A percentile compares a stretch with the other conserved stretches of the same genome.
Conservation (phyloP, 2,329 filamentous ascomycete species). For the Talaromyces pinophilus region DNA sequence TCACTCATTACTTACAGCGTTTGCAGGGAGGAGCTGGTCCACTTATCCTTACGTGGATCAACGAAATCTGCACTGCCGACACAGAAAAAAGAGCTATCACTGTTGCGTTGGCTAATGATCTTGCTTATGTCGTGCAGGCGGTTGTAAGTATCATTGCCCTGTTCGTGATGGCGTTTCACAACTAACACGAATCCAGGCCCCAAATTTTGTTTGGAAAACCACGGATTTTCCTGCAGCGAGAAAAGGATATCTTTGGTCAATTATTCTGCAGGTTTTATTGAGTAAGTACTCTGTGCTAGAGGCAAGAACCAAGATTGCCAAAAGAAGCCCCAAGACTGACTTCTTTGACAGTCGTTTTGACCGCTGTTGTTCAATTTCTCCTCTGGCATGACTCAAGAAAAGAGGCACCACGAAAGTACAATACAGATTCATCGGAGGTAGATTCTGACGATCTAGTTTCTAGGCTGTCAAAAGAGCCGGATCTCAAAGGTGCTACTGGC, state of each 20-base stretch:
- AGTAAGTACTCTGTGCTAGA: conserved; percentile 29
- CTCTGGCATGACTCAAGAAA: conserved; percentile 24
- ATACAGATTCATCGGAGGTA: not conserved
- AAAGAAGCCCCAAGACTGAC: not conserved
- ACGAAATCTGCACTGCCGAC: conserved; percentile 37
- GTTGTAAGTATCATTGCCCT: conserved; percentile 27
- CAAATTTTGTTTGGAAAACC: conserved; percentile 49
- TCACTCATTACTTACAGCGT: conserved; percentile 12
- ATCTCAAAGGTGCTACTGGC: not conserved
- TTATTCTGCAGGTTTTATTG: conserved; percentile 38
- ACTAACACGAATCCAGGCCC: conserved; percentile 26
- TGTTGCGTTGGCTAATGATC: conserved; percentile 36
- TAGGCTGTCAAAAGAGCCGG: not conserved
- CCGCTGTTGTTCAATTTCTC: conserved; percentile 33
- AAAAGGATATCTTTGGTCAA: conserved; percentile 43
- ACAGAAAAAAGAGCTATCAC: conserved; percentile 37
- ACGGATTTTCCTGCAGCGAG: conserved; percentile 41
- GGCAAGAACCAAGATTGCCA: not conserved
- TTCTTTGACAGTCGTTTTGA: conserved; percentile 29
- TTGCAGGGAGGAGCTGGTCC: conserved; percentile 38
- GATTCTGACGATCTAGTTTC: conserved; percentile 10
- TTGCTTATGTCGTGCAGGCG: conserved; percentile 39
- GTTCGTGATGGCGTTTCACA: not conserved
- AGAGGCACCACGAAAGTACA: not conserved
- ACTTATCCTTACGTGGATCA: conserved; percentile 42